Evolutionary conservation across 768 basidiomycete genomes (phyloP), one percentile per base, ranked within the genome.

Genomic region (Suillus ampliporus): DNA sequence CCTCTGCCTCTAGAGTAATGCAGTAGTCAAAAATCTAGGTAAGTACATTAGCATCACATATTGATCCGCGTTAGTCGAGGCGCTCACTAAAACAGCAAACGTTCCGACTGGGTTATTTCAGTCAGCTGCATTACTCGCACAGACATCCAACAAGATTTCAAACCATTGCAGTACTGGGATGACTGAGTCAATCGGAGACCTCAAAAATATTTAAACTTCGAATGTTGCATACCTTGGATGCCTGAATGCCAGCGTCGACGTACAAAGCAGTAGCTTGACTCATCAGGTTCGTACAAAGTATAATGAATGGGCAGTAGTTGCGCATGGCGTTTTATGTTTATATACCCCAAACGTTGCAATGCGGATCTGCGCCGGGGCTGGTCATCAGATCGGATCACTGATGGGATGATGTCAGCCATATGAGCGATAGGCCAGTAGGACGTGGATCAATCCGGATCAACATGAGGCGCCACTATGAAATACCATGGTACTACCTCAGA

Each of bases 1-100:
- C 71, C 68, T 72, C 71, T 10, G 60, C 44, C 35, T 62, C 40
- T 38, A 72, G 64, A 8, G 71, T 72, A 23, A 72, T 54, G 40
- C 61, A 70, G 47, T 74, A 72, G 41, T 74, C 71, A 4, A 58
- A 66, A 34, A 44, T 41, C 71, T 46, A 15, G 43, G 9, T 9
- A 26, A 23, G 8, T 28, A 17, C 8, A 48, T 48, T 48, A 28
- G 26, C 26, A 13, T 48, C 47, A 48, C 26, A 15, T 47, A 23
- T 1, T 5, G n/a, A n/a, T 2, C 46, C 7, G 14, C 23, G 23
- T 46, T 1, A 21, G 23, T 47, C 1, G 26, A 26, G 38, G 46
- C 46, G 14, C 14, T 47, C 13, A 48, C 47, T 7, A 48, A 48
- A 28, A 48, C 26, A 26, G 47, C 47, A 28, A 48, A 28, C 15